Conservation (phyloP, 2,329 filamentous ascomycete species). For the Grosmannia serpens region DNA sequence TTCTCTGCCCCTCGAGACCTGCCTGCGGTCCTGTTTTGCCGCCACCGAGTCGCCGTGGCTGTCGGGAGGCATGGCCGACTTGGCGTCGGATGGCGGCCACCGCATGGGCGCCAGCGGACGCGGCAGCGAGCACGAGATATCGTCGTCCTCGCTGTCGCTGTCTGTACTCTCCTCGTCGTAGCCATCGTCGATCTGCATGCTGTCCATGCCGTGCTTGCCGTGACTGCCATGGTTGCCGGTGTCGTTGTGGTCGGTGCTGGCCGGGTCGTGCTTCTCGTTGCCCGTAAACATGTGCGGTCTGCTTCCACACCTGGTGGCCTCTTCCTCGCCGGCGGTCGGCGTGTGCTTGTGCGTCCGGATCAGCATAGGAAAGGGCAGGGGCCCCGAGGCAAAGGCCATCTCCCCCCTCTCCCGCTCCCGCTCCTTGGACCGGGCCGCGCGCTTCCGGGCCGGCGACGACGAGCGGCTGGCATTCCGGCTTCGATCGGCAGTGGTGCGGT, state of each 20-base stretch:
- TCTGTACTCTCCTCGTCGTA: neutral
- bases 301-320: neutral
- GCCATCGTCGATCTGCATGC: neutral
- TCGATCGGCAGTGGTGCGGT: neutral
- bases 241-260: neutral
- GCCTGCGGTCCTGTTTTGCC: neutral
- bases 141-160: neutral
- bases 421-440: neutral
- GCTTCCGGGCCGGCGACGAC: neutral
- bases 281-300: neutral
- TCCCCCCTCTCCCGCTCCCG: neutral
- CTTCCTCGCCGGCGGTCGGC: neutral
- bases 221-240: no score
- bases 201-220: neutral
- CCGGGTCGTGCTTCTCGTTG: neutral
- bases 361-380: neutral
- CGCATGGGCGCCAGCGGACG: neutral
- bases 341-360: neutral
- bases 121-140: neutral
- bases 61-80: neutral
- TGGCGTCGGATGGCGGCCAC: neutral
- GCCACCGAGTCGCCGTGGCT: neutral
- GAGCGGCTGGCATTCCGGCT: neutral
- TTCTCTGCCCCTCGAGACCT: neutral
- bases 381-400: neutral